Percentiles rank a stretch among this genome's conserved stretches.
Conservation (phyloP, 495 filamentous ascomycete species). For the Mytilinidion resinicola region DNA sequence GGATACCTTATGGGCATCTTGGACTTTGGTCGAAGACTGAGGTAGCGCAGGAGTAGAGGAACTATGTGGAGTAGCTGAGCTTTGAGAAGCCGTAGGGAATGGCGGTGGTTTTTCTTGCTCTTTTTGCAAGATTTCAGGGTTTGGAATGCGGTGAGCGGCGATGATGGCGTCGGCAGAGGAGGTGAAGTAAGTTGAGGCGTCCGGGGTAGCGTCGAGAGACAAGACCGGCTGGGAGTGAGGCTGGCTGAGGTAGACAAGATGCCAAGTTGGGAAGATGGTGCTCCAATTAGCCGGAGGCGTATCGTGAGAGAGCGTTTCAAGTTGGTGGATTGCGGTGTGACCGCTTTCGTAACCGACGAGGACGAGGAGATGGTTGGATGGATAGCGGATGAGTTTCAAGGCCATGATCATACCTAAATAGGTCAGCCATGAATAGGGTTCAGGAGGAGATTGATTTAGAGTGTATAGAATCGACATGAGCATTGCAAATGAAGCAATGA, state of each 20-base stretch:
- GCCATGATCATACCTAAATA: slow-evolving; percentile 95
- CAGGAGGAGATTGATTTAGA: slow-evolving; percentile 34
- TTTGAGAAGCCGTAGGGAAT: not conserved
- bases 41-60: slow-evolving; percentile 10
- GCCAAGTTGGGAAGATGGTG: slow-evolving; percentile 41
- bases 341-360: slow-evolving; percentile 86
- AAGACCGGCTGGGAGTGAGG: slow-evolving; percentile 80
- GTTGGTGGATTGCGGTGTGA: slow-evolving; percentile 50
- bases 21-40: slow-evolving; percentile 14
- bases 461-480: not conserved
- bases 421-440: too few species aligned
- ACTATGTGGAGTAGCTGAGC: not conserved
- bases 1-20: slow-evolving; percentile 23
- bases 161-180: slow-evolving; percentile 74
- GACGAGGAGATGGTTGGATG: slow-evolving; percentile 41
- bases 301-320: slow-evolving; percentile 37
- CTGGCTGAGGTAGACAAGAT: slow-evolving; percentile 56
- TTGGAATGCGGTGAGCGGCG: slow-evolving; percentile 46
- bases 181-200: slow-evolving; percentile 60
- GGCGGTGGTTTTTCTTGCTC: slow-evolving; percentile 34
- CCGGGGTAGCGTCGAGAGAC: slow-evolving; percentile 61
- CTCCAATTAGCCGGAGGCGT: slow-evolving; percentile 18
- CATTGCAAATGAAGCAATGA: not conserved
- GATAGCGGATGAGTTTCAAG: slow-evolving; percentile 52
- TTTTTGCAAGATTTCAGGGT: not conserved